Base-by-base conservation (phyloP, 352 stramenopile genomes). In the Phytophthora podocarpi region DNA sequence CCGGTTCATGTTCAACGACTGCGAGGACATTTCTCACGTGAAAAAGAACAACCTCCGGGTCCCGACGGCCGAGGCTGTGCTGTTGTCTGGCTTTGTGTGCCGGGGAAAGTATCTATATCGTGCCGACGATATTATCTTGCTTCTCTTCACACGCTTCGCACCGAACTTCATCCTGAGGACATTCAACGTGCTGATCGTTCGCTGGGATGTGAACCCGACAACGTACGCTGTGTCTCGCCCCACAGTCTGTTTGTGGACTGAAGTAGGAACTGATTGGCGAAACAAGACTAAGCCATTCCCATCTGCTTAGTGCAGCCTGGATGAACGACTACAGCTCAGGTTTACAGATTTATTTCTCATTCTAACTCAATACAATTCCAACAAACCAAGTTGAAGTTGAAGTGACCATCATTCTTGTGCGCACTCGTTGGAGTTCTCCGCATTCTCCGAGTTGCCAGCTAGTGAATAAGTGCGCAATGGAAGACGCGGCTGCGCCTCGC, bases 351-450 rank as follows among this genome's bases (percentile, higher is more conserved):
- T 48, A 28, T 28, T 31, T 10, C 23, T 23, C 26, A 32, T 50
- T 23, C 11, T 30, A 54, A 62, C 10, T 26, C 20, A 10, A 47
- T 45, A 52, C n/a, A 43, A 9, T 53, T 69, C 49, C 35, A 24
- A 40, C 1, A 43, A 32, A 20, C 30, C 9, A 66, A 69, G 62
- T 62, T 62, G 56, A 72, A 59, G 68, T 78, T 74, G 69, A 69
- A 78, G 48, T 65, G 58, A 77, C 59, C 61, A 79, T 79, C 73
- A 82, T 50, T 82, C 62, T 61, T 63, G 20, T 41, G 16, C 39
- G 48, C 59, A 58, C 23, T 61, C 21, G 11, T 26, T 43, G n/a
- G 10, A 3, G 11, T 41, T 52, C 3, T 31, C 27, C 54, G 30
- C 64, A 76, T 49, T 78, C 15, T 46, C 3, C 32, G 64, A 68